Percentiles rank a stretch among this genome's conserved stretches.
phyloP scores from a whole-genome alignment of 75 land plant species.

The Pinus tabuliformis region DNA sequence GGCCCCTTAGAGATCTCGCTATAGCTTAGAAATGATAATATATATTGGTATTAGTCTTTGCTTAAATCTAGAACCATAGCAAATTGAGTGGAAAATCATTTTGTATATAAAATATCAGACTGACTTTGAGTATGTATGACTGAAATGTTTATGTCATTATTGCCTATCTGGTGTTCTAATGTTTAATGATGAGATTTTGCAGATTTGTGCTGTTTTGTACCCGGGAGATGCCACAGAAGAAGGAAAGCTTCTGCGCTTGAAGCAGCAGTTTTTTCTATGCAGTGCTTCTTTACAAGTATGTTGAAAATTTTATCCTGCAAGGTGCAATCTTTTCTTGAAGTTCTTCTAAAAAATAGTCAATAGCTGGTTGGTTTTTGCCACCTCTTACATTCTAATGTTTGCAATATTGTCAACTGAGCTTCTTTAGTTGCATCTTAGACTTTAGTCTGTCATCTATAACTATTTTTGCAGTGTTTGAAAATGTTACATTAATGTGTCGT shows the following conservation, averaged over 20 bases:
- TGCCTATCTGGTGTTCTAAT: neutral
- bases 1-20: neutral
- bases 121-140: neutral
- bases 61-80: neutral
- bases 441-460: no score
- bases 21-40: neutral
- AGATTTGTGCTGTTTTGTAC: conserved; percentile 94
- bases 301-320: neutral
- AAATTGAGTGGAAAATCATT: neutral
- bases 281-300: conserved; percentile 94
- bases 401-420: neutral
- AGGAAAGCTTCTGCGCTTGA: conserved; percentile 85
- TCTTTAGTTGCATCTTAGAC: neutral
- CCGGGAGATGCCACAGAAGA: conserved; percentile 88
- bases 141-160: neutral
- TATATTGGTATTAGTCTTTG: neutral
- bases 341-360: neutral
- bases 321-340: neutral
- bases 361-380: no score
- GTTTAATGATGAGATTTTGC: conserved; percentile 9
- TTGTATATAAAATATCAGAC: neutral
- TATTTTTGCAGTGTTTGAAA: neutral
- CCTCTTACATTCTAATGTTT: neutral
- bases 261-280: conserved; percentile 93
- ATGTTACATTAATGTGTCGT: neutral